Percentiles rank a stretch among this genome's conserved stretches.
These are phyloP conservation scores for Penicillium angulare DNA, from an alignment of 495 filamentous ascomycete genomes.

Conservation along the genomic window DNA sequence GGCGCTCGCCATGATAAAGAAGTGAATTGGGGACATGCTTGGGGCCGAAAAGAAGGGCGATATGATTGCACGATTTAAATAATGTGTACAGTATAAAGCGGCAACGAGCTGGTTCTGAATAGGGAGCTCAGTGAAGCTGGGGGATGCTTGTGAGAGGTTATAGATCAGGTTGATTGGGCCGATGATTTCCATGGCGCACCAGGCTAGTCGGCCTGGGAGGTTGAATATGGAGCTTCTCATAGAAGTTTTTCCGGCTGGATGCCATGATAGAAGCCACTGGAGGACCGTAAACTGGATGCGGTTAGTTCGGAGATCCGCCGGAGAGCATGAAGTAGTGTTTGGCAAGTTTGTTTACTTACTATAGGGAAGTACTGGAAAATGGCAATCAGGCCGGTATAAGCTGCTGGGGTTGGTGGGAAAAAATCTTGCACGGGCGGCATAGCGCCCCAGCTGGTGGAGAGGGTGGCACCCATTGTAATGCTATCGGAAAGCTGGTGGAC, in stretches of 20 bases:
- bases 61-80: slow-evolving; percentile 82
- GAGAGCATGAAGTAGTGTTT: not conserved
- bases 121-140: slow-evolving; percentile 21
- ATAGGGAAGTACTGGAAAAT: slow-evolving; percentile 51
- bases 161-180: slow-evolving; percentile 77
- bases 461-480: slow-evolving; percentile 26
- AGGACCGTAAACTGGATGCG: slow-evolving; percentile 48
- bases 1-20: slow-evolving; percentile 58
- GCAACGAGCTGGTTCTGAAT: slow-evolving; percentile 33
- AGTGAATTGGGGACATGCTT: slow-evolving; percentile 85
- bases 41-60: slow-evolving; percentile 77
- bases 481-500: not conserved
- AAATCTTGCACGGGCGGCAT: slow-evolving; percentile 33
- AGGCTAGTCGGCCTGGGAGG: slow-evolving; percentile 81
- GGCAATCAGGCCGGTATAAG: slow-evolving; percentile 49
- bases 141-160: slow-evolving; percentile 63
- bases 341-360: slow-evolving; percentile 29
- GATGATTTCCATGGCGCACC: slow-evolving; percentile 82
- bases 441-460: not conserved
- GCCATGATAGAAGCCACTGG: slow-evolving; percentile 64
- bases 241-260: slow-evolving; percentile 85
- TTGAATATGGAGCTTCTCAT: slow-evolving; percentile 64
- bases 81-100: slow-evolving; percentile 62
- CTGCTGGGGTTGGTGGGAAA: slow-evolving; percentile 49
- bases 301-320: not conserved